These are phyloP conservation scores for Aspergillus ruber DNA, from an alignment of 2,329 filamentous ascomycete species.

Conservation along the genomic window DNA sequence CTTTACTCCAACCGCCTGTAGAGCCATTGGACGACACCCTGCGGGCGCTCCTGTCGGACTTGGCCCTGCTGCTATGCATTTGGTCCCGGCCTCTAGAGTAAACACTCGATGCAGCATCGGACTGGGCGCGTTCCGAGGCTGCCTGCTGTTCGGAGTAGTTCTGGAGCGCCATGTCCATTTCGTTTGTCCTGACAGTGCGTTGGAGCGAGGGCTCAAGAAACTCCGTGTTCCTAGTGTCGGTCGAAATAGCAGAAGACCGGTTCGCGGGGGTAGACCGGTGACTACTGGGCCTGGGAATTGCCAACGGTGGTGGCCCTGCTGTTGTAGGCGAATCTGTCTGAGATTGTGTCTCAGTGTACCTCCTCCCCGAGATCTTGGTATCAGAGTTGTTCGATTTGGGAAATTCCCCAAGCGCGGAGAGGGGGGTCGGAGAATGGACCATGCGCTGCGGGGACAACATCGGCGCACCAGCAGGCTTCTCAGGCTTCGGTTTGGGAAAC, in stretches of 20 bases:
- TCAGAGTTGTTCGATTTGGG: conserved; percentile 7
- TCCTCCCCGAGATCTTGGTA: conserved; percentile 15
- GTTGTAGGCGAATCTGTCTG: background rate
- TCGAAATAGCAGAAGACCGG: background rate
- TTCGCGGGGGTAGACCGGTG: background rate
- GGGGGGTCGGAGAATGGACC: conserved; percentile 34
- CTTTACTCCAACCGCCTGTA: conserved; percentile 17
- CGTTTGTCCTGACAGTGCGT: conserved; percentile 25
- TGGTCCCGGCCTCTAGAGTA: conserved; percentile 19
- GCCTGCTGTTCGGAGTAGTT: conserved; percentile 20
- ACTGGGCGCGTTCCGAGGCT: background rate
- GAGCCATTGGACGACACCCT: conserved; percentile 19
- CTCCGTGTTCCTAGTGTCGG: conserved; percentile 3
- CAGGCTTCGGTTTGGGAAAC: conserved; percentile 34
- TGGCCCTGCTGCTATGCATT: conserved; percentile 11
- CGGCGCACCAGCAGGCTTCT: conserved; percentile 18
- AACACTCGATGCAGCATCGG: conserved; percentile 13
- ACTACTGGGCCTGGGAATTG: background rate
- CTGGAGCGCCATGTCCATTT: conserved; percentile 28
- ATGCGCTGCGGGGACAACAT: conserved; percentile 38
- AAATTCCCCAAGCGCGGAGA: conserved; percentile 29
- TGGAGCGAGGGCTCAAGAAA: conserved; percentile 22
- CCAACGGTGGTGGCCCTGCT: background rate
- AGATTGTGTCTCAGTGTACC: conserved; percentile 21
- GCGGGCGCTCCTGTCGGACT: conserved; percentile 11